Conservation (phyloP, 2,329 filamentous ascomycete genomes). For the Arthrobotrys sinensis region DNA sequence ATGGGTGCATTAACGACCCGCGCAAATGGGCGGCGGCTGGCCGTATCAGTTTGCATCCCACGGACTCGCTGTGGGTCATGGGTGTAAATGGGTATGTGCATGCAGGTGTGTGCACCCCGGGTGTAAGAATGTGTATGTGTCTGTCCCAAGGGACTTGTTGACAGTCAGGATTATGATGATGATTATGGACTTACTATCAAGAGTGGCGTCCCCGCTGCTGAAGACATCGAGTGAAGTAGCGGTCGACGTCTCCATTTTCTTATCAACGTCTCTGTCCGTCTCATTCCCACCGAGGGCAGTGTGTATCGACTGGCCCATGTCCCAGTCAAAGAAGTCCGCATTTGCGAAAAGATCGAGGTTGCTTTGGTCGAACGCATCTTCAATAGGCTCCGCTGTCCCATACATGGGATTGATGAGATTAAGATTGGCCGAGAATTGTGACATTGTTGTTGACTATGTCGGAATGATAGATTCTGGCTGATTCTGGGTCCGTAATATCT, state of each 20-base stretch:
- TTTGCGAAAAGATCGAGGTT: constrained; percentile 86
- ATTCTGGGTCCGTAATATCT: background rate
- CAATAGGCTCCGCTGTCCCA: constrained; percentile 63
- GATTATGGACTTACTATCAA: constrained; percentile 48
- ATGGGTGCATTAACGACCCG: constrained; percentile 6
- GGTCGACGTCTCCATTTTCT: constrained; percentile 50
- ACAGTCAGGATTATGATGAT: background rate
- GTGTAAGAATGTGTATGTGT: constrained; percentile 9
- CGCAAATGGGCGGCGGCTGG: constrained; percentile 26
- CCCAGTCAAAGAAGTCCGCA: constrained; percentile 85
- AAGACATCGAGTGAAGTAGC: constrained; percentile 48
- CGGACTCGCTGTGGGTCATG: constrained; percentile 23
- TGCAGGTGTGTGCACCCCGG: constrained; percentile 47
- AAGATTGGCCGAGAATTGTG: constrained; percentile 58
- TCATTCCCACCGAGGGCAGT: constrained; percentile 57
- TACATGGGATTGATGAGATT: constrained; percentile 60
- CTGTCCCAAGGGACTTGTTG: background rate
- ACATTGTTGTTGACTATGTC: constrained; percentile 39
- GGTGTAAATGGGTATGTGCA: constrained; percentile 44
- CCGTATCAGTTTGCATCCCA: constrained; percentile 28
- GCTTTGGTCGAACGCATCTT: constrained; percentile 77
- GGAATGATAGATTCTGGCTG: constrained; percentile 21
- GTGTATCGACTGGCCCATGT: constrained; percentile 76
- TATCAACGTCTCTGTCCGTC: constrained; percentile 40
- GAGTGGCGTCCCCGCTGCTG: constrained; percentile 42